Conservation (phyloP, 768 basidiomycete species). For the Boletus huronensis region DNA sequence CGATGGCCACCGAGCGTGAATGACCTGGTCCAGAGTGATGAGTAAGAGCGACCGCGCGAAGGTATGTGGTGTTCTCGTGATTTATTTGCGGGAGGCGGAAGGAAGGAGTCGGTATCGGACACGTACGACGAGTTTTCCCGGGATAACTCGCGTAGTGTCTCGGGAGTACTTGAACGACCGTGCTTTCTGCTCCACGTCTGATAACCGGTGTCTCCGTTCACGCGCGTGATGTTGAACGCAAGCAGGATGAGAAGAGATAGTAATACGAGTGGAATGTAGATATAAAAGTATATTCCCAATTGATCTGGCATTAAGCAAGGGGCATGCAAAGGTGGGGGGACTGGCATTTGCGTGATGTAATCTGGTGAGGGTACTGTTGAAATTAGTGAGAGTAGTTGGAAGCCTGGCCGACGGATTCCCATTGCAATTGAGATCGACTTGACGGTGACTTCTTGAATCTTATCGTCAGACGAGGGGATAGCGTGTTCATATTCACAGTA, state of each 20-base stretch:
- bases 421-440: constrained; percentile 90
- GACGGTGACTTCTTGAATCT: constrained; percentile 73
- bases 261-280: constrained; percentile 67
- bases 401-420: constrained; percentile 81
- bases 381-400: constrained; percentile 81
- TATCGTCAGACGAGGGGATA: constrained; percentile 20
- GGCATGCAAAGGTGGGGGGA: constrained; percentile 42
- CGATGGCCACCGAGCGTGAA: constrained; percentile 24
- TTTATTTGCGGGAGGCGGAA: constrained; percentile 19
- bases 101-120: constrained; percentile 8
- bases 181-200: constrained; percentile 5
- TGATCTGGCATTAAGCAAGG: constrained; percentile 86
- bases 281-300: constrained; percentile 64
- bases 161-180: constrained; percentile 7
- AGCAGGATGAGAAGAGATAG: constrained; percentile 54
- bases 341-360: constrained; percentile 31
- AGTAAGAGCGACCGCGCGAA: constrained; percentile 14
- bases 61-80: constrained; percentile 4
- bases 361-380: constrained; percentile 31
- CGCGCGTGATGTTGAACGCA: constrained; percentile 21
- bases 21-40: constrained; percentile 22
- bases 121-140: background rate
- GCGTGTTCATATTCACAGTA: constrained; percentile 78
- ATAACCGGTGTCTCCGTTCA: constrained; percentile 4
- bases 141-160: constrained; percentile 10